A percentile compares a stretch with the other conserved stretches of the same genome.
Evolutionary conservation across 176 grass and related monocot species (phyloP).

Genomic region (Bonia amplexicaulis): DNA sequence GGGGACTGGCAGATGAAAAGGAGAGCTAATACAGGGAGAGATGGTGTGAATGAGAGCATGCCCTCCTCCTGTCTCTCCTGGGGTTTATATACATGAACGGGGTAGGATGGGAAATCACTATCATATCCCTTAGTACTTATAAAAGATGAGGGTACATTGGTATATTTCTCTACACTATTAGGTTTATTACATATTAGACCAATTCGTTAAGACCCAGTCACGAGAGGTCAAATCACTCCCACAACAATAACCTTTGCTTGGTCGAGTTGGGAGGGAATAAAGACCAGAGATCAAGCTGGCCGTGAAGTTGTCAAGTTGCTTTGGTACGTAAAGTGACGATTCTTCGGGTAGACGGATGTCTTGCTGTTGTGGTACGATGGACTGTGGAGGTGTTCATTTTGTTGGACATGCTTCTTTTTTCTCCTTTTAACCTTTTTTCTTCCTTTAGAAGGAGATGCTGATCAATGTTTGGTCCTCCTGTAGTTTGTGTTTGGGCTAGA

Average conservation of each 20-base stretch:
- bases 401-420: not conserved
- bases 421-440: not conserved
- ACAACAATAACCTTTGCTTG: conserved; percentile 50
- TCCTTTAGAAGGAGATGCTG: not conserved
- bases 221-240: too few species aligned
- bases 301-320: not conserved
- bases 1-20: too few species aligned
- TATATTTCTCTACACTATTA: too few species aligned
- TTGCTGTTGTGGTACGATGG: not conserved
- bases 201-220: too few species aligned
- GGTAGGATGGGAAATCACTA: too few species aligned
- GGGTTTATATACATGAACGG: too few species aligned
- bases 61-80: too few species aligned
- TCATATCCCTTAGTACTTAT: too few species aligned
- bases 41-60: too few species aligned
- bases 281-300: not conserved
- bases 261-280: conserved; percentile 8
- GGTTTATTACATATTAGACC: too few species aligned
- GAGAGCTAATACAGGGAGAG: too few species aligned
- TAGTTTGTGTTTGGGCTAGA: not conserved
- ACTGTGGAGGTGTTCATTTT: not conserved
- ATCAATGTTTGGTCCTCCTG: not conserved
- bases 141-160: too few species aligned
- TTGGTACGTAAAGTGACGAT: not conserved
- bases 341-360: not conserved